phyloP scores from a whole-genome alignment of 2,329 filamentous ascomycete species.

The Tolypocladium sp. region DNA sequence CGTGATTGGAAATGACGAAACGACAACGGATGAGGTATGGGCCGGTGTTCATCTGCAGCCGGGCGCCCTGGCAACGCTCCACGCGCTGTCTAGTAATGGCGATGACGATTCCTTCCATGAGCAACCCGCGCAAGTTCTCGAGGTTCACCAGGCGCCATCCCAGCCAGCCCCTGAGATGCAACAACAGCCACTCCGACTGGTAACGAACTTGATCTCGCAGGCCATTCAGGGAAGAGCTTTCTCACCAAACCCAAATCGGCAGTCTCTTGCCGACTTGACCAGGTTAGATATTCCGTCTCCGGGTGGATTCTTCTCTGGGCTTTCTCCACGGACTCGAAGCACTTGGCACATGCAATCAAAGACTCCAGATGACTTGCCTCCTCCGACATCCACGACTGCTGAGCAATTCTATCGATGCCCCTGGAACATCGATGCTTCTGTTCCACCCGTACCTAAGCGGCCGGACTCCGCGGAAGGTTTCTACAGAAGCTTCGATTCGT shows the following conservation, averaged over 20 bases:
- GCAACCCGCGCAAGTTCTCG: conserved; percentile 30
- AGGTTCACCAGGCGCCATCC: conserved; percentile 26
- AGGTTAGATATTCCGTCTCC: conserved; percentile 85
- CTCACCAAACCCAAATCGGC: conserved; percentile 27
- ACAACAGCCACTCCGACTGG: conserved; percentile 40
- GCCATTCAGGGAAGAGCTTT: conserved; percentile 9
- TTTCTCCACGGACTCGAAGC: conserved; percentile 65
- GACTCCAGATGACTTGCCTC: conserved; percentile 43
- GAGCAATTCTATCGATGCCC: conserved; percentile 85
- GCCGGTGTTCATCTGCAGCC: conserved; percentile 66
- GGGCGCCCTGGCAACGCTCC: conserved; percentile 70
- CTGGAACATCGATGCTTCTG: conserved; percentile 47
- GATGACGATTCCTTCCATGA: conserved; percentile 48
- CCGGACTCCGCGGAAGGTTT: conserved; percentile 28
- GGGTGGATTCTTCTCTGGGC: conserved; percentile 80
- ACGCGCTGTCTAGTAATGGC: conserved; percentile 56
- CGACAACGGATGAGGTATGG: conserved; percentile 55
- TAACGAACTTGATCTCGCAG: conserved; percentile 29
- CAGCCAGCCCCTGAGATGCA: conserved; percentile 32
- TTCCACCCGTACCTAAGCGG: conserved; percentile 24
- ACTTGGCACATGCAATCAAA: conserved; percentile 66
- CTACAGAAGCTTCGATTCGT: conserved; percentile 26
- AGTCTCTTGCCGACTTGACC: conserved; percentile 64
- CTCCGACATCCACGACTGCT: conserved; percentile 81
- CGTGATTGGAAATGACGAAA: conserved; percentile 50